Evolutionary conservation across 116 monocot genomes (phyloP).

Genomic region (Thalassia testudinum): DNA sequence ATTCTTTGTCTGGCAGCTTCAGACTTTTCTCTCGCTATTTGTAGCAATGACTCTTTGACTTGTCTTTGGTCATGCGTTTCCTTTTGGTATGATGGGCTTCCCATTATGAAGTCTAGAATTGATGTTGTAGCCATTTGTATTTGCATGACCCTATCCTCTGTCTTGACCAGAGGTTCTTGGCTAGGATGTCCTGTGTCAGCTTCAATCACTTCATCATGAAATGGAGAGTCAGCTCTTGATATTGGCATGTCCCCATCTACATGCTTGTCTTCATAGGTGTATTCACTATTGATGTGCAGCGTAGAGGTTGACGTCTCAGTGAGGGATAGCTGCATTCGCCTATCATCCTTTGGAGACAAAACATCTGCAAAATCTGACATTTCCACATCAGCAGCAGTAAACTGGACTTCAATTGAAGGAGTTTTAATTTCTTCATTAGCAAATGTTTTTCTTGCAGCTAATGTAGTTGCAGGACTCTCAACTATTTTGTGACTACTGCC

Average conservation of each 20-base stretch:
- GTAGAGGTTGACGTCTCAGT: not conserved
- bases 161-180: not conserved
- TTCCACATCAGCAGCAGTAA: constrained; percentile 9
- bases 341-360: not conserved
- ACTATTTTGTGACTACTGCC: not conserved
- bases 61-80: constrained; percentile 1
- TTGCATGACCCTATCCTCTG: constrained; percentile 8
- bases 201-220: not conserved
- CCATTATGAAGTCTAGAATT: not conserved
- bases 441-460: not conserved
- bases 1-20: constrained; percentile 33
- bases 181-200: too few relatives aligned
- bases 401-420: constrained; percentile 2
- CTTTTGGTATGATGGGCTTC: not conserved
- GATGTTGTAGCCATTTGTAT: constrained; percentile 11
- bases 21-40: constrained; percentile 12
- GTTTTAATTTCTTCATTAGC: constrained; percentile 7
- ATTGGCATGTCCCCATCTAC: not conserved
- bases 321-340: not conserved
- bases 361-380: constrained; percentile 12
- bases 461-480: not conserved
- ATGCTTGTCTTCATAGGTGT: not conserved
- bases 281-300: not conserved
- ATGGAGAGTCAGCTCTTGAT: too few relatives aligned
- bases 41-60: constrained; percentile 5